Conservation (phyloP, 805 yeast genomes). For the Candida nemodendra region DNA sequence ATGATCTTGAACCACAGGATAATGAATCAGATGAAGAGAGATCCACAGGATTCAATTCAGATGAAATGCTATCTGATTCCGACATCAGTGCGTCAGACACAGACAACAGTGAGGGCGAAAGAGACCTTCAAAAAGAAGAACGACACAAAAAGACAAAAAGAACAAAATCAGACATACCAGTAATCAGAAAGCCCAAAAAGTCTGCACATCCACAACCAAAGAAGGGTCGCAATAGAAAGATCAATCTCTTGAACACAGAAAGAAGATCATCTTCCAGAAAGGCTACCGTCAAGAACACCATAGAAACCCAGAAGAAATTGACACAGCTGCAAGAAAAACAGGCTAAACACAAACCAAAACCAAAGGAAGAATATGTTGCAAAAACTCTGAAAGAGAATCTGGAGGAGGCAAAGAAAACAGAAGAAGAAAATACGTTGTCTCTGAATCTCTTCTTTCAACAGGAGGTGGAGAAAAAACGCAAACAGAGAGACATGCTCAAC, state of each 20-base stretch:
- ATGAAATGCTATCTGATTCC: constrained; percentile 57
- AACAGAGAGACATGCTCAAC: constrained; percentile 68
- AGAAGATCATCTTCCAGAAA: constrained; percentile 76
- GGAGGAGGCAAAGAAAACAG: constrained; percentile 87
- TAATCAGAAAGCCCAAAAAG: constrained; percentile 22
- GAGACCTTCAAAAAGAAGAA: constrained; percentile 35
- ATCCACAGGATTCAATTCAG: constrained; percentile 27
- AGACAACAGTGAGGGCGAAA: constrained; percentile 55
- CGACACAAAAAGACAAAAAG: constrained; percentile 19
- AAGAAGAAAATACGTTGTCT: constrained; percentile 68
- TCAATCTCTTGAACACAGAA: constrained; percentile 36
- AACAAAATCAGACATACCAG: constrained; percentile 44
- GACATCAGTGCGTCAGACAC: constrained; percentile 49
- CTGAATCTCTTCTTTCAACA: constrained; percentile 78
- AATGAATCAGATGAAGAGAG: constrained; percentile 23
- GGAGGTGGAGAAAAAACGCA: constrained; percentile 76
- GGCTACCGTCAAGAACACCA: constrained; percentile 73
- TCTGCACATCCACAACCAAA: constrained; percentile 22
- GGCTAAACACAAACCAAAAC: constrained; percentile 23
- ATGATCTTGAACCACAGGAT: constrained; percentile 28
- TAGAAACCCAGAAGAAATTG: constrained; percentile 71
- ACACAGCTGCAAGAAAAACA: constrained; percentile 64
- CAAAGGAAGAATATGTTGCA: constrained; percentile 38
- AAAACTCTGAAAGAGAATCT: constrained; percentile 70
- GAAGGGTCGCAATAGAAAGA: constrained; percentile 12